Conservation (phyloP, 371 early-diverging fungal species). For the Phascolomyces articulosus region DNA sequence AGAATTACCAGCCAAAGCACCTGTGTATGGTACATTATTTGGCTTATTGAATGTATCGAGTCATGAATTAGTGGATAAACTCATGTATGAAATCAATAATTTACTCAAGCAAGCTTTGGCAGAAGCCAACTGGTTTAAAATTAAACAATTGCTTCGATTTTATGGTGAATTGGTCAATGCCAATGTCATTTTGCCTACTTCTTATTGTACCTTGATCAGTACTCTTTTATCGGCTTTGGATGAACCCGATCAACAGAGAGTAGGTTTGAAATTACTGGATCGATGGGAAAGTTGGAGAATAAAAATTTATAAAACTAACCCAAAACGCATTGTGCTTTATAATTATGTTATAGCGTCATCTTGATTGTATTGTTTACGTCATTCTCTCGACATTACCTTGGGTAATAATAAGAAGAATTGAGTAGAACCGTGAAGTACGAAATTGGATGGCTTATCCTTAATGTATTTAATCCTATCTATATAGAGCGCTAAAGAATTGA, state of each 20-base stretch:
- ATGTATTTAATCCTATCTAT: too few relatives aligned
- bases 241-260: constrained; percentile 55
- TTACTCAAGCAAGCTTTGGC: constrained; percentile 55
- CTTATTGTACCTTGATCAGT: constrained; percentile 65
- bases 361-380: constrained; percentile 77
- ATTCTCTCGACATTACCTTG: constrained; percentile 81
- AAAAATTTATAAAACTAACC: too few relatives aligned
- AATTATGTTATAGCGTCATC: constrained; percentile 44
- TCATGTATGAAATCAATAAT: constrained; percentile 36
- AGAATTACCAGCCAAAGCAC: constrained; percentile 81
- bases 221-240: constrained; percentile 60
- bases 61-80: constrained; percentile 33
- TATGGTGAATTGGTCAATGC: constrained; percentile 83
- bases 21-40: constrained; percentile 77
- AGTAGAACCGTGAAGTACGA: too few relatives aligned
- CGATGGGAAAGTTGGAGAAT: too few relatives aligned
- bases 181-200: constrained; percentile 71
- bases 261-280: too few relatives aligned
- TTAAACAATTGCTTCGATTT: constrained; percentile 80
- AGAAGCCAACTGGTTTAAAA: constrained; percentile 67
- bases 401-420: constrained; percentile 42
- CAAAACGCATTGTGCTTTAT: too few relatives aligned
- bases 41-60: constrained; percentile 73
- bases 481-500: constrained; percentile 58
- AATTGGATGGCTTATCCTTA: too few relatives aligned